Conservation (phyloP, 352 stramenopile species). For the Globisporangium iwayamae region DNA sequence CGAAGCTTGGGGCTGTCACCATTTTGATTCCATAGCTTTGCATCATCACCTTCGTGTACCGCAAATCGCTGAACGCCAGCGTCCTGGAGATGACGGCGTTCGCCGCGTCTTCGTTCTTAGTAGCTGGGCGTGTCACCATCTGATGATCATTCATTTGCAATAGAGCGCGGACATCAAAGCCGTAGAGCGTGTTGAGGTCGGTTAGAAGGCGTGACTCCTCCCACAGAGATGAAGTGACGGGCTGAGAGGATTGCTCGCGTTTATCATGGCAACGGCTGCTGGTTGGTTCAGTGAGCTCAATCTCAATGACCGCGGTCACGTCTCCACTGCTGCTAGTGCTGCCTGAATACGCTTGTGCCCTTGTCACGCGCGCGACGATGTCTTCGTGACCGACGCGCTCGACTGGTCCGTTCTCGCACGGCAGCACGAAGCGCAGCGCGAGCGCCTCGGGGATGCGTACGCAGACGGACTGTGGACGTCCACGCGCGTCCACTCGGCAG, state of each 20-base stretch:
- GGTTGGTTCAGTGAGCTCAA: not conserved
- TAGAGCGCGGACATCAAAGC: conserved; percentile 21
- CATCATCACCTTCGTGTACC: conserved; percentile 22
- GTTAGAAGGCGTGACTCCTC: not conserved
- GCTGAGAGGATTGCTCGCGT: not conserved
- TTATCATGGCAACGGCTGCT: not conserved
- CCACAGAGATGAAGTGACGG: conserved; percentile 3
- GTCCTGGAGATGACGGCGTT: conserved; percentile 22
- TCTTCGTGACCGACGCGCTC: conserved; percentile 14
- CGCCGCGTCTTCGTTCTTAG: conserved; percentile 8
- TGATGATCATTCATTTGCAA: not conserved
- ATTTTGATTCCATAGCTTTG: conserved; percentile 4
- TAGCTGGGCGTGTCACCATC: not conserved
- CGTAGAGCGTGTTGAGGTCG: conserved; percentile 13
- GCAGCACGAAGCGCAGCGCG: conserved; percentile 18
- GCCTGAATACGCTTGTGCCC: not conserved
- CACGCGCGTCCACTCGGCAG: not conserved
- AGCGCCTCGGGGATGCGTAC: conserved; percentile 5
- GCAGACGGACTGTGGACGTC: not conserved
- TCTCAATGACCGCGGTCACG: not conserved
- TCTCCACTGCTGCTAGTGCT: not conserved
- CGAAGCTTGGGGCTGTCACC: conserved; percentile 2
- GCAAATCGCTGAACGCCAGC: conserved; percentile 25
- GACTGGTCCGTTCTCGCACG: conserved; percentile 12
- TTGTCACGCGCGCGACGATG: conserved; percentile 14